Base-by-base conservation (phyloP, 2,329 filamentous ascomycete genomes). In the Penicillium decumbens region DNA sequence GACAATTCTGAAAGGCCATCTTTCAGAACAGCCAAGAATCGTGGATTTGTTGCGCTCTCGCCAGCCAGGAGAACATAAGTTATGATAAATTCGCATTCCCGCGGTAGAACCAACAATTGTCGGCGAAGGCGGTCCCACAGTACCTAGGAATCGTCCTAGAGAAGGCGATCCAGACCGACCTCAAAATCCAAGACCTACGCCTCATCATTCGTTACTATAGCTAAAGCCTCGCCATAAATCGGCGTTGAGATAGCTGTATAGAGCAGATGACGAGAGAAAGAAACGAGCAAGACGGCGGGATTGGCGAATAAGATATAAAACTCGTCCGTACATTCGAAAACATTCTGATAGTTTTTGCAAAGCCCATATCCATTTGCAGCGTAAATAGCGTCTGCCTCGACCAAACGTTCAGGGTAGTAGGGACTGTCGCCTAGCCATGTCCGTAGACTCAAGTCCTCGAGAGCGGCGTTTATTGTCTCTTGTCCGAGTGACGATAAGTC, bases 351-450 rank as follows among this genome's bases (percentile, higher is more conserved):
- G 23, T 48, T 24, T 25, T 12, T 35, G 38, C 45, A 52, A 25
- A 52, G 42, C 24, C 49, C 43, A 18, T 43, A 47, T n/a, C 46
- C 53, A 23, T 45, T 47, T 23, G 46, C 47, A 23, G 37, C 50
- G 43, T 53, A 53, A 28, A 50, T 32, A 45, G 46, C 47, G 50
- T 55, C 43, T 33, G 13, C 46, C 42, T 55, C 49, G n/a, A 39
- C 3, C 18, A 55, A 20, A n/a, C 32, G 38, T 1, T 8, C 13
- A 9, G 46, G 12, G 38, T 55, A 55, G 30, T 33, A 50, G 29
- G 1, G 1, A 35, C 49, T 50, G 10, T 53, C 49, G 29, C 43
- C 37, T 8, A 49, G 33, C 46, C 43, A 53, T 18, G 50, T 41
- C 29, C 40, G 37, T 35, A 53, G 6, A 45, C 47, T 15, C 25